phyloP scores from a whole-genome alignment of 345 rosid species.

The Anastatica hierochuntica region DNA sequence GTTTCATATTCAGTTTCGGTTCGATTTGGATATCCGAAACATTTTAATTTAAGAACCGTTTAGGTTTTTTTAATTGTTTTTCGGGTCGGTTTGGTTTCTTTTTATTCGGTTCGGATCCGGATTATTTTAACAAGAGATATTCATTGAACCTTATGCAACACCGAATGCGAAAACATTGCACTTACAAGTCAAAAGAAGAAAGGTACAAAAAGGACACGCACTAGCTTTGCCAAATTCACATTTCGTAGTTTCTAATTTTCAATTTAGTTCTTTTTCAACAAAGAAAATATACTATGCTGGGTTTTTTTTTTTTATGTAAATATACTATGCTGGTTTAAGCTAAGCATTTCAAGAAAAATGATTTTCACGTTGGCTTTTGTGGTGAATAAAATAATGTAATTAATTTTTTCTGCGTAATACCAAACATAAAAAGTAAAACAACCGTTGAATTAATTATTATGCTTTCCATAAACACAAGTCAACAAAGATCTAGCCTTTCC shows the following conservation, averaged over 20 bases:
- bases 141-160: slow-evolving; percentile 10
- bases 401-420: no score
- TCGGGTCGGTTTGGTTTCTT: no score
- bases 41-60: no score
- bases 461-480: no score
- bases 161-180: slow-evolving; percentile 8
- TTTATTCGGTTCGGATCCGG: no score
- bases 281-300: neutral
- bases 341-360: neutral
- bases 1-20: no score
- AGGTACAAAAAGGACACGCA: slow-evolving; percentile 10
- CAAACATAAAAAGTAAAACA: neutral
- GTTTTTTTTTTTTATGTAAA: neutral
- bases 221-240: slow-evolving; percentile 4
- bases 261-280: neutral
- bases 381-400: neutral
- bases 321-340: slow-evolving; percentile 6
- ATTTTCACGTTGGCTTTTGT: slow-evolving; percentile 14
- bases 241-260: neutral
- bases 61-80: no score
- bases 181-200: slow-evolving; percentile 12
- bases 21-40: no score
- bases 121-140: no score
- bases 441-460: neutral
- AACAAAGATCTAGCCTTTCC: no score